Conservation (phyloP, 164 flowering plant species). For the Hamamelis virginiana region DNA sequence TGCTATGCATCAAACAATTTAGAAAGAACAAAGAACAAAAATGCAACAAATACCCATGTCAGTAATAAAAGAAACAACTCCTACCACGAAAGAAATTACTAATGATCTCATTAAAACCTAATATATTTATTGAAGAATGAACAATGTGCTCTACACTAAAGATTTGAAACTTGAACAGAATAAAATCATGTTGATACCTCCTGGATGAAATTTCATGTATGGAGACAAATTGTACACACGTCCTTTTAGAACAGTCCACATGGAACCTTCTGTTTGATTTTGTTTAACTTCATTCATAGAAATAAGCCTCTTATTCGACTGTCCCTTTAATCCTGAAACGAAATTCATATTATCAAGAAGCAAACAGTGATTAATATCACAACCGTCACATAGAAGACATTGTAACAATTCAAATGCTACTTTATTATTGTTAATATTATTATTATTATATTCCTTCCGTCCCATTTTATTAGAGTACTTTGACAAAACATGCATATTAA, state of each 20-base stretch:
- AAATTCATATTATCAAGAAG: conserved; percentile 1
- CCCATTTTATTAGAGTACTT: no score
- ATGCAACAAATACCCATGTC: background rate
- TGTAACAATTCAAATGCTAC: background rate
- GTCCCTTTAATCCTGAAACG: conserved; percentile 76
- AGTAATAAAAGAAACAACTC: background rate
- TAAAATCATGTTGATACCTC: conserved; percentile 54
- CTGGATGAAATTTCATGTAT: conserved; percentile 97
- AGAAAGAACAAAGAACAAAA: background rate
- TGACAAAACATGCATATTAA: no score
- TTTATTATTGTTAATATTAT: background rate
- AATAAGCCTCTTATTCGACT: conserved; percentile 83
- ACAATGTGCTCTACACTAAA: background rate
- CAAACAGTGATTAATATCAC: background rate
- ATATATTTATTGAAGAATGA: background rate
- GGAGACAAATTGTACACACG: conserved; percentile 93
- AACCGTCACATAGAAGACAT: background rate
- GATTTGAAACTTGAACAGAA: background rate
- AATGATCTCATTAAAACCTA: background rate
- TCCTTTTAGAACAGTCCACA: conserved; percentile 97
- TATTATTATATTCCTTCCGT: no score
- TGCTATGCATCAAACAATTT: background rate
- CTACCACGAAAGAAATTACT: background rate
- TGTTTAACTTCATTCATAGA: conserved; percentile 83
- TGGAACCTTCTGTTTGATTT: conserved; percentile 67